Conservation (phyloP, 441 rosid species). For the Omphalea diandra region DNA sequence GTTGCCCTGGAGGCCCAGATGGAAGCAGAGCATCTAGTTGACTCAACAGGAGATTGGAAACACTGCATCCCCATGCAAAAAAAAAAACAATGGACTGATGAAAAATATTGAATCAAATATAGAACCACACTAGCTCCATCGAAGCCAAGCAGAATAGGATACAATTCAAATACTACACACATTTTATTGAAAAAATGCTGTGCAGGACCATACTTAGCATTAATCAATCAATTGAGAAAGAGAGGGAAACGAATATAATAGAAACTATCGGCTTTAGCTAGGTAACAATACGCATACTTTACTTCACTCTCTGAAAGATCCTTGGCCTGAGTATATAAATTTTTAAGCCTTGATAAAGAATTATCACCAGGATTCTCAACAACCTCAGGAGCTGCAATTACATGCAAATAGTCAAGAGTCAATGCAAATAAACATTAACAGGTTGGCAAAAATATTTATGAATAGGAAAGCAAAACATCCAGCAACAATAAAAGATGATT, state of each 20-base stretch:
- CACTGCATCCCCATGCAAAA: conserved; percentile 41
- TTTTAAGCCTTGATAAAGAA: conserved; percentile 66
- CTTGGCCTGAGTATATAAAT: conserved; percentile 65
- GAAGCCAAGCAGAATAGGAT: neutral
- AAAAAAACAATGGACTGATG: neutral
- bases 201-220: neutral
- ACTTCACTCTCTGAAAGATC: conserved; percentile 89
- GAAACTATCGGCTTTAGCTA: neutral
- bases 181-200: neutral
- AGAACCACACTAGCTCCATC: neutral
- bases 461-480: neutral
- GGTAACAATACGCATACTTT: conserved; percentile 38
- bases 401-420: conserved; percentile 25
- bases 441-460: neutral
- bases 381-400: conserved; percentile 78
- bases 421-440: conserved; percentile 6
- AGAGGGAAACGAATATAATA: neutral
- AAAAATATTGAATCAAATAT: neutral
- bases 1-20: conserved; percentile 76
- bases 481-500: neutral
- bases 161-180: neutral
- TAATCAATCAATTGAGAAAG: neutral
- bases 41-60: conserved; percentile 47
- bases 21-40: conserved; percentile 77
- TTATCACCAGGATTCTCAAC: conserved; percentile 92